phyloP scores from a whole-genome alignment of 2,329 filamentous ascomycete genomes.

The Helicocarpus griseus region DNA sequence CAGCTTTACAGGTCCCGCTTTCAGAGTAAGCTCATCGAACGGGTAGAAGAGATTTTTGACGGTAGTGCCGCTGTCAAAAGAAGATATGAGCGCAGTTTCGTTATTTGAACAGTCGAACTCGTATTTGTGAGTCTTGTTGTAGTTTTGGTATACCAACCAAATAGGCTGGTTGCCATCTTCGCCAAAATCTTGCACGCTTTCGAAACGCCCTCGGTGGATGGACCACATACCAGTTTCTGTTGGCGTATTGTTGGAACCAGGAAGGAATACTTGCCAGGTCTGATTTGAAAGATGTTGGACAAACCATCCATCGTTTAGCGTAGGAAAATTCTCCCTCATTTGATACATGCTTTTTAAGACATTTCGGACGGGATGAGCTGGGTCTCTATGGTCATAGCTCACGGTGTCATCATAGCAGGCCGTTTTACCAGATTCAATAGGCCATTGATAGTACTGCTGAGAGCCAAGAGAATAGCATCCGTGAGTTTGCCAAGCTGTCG shows the following conservation, averaged over 20 bases:
- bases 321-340: conserved; percentile 46
- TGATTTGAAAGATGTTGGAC: conserved; percentile 49
- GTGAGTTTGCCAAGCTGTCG: conserved; percentile 54
- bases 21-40: conserved; percentile 47
- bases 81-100: conserved; percentile 44
- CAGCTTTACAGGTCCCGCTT: conserved; percentile 36
- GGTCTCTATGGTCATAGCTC: conserved; percentile 53
- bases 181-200: conserved; percentile 44
- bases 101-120: conserved; percentile 47
- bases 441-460: conserved; percentile 50
- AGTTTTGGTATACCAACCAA: conserved; percentile 38
- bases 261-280: conserved; percentile 41
- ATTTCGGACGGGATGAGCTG: conserved; percentile 51
- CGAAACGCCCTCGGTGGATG: conserved; percentile 42
- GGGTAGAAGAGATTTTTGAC: conserved; percentile 57
- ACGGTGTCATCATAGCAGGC: conserved; percentile 51
- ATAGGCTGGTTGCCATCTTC: conserved; percentile 35
- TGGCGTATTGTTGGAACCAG: conserved; percentile 42
- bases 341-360: conserved; percentile 54
- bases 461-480: conserved; percentile 52
- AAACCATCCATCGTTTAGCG: conserved; percentile 50
- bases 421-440: conserved; percentile 42
- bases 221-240: conserved; percentile 55
- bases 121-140: conserved; percentile 43
- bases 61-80: conserved; percentile 44